Percentiles rank a stretch among this genome's conserved stretches.
phyloP scores from a whole-genome alignment of 2,329 filamentous ascomycete species.

The Colletotrichum tropicale region DNA sequence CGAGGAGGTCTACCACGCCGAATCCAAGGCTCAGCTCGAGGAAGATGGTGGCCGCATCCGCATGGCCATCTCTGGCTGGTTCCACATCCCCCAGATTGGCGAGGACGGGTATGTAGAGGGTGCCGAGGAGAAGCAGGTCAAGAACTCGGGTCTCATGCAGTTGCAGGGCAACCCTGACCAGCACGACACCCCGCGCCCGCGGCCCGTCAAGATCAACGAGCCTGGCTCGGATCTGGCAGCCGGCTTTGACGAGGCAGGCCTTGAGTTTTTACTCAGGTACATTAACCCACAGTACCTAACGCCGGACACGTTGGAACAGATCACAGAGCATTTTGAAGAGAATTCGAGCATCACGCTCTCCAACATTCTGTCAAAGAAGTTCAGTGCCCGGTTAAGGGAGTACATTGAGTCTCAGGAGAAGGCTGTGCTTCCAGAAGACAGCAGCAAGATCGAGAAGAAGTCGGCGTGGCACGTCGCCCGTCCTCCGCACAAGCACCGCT shows the following conservation, averaged over 20 bases:
- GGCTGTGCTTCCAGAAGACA: slow-evolving; percentile 47
- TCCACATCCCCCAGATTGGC: slow-evolving; percentile 93
- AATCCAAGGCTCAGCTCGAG: slow-evolving; percentile 61
- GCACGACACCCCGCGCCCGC: slow-evolving; percentile 79
- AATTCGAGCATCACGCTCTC: slow-evolving; percentile 84
- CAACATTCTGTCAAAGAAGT: slow-evolving; percentile 79
- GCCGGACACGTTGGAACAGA: slow-evolving; percentile 85
- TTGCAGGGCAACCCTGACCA: slow-evolving; percentile 89
- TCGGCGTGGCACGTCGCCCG: slow-evolving; percentile 76
- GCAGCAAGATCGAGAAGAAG: slow-evolving; percentile 60
- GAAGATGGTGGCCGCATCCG: slow-evolving; percentile 79
- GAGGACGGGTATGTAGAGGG: slow-evolving; percentile 92
- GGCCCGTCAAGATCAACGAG: slow-evolving; percentile 53
- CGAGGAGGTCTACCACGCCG: slow-evolving; percentile 89
- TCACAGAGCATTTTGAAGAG: slow-evolving; percentile 80
- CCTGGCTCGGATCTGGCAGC: slow-evolving; percentile 53
- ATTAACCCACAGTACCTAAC: slow-evolving; percentile 90
- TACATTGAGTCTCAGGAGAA: slow-evolving; percentile 73
- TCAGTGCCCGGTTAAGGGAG: slow-evolving; percentile 71
- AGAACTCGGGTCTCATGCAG: slow-evolving; percentile 91
- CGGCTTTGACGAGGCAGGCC: slow-evolving; percentile 73
- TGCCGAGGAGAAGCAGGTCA: slow-evolving; percentile 84
- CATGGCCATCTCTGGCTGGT: slow-evolving; percentile 99
- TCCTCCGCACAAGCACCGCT: slow-evolving; percentile 95
- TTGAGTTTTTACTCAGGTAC: slow-evolving; percentile 90